These are phyloP conservation scores for Groenewaldozyma sp. DNA, from an alignment of 1,139 yeast genomes.

Conservation along the genomic window DNA sequence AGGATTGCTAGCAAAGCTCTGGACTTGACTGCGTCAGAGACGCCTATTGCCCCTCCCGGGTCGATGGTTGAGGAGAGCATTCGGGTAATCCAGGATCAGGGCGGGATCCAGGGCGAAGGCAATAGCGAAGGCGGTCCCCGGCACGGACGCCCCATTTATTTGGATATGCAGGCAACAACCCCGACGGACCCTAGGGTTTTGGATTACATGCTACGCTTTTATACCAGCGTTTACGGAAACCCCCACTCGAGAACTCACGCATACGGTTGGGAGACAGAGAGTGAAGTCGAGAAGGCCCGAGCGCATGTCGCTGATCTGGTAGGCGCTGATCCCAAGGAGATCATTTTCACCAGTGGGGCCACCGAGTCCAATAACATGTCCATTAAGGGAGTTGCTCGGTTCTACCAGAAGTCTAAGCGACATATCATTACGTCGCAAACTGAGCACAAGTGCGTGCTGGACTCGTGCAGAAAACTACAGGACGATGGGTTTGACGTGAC, in stretches of 20 bases:
- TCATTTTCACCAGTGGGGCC: constrained; percentile 95
- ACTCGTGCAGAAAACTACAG: constrained; percentile 88
- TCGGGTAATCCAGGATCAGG: constrained; percentile 13
- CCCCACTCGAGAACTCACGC: constrained; percentile 97
- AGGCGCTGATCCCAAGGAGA: constrained; percentile 93
- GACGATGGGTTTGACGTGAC: constrained; percentile 97
- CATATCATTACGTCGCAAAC: constrained; percentile 95
- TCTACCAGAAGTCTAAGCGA: constrained; percentile 78
- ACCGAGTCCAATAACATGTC: constrained; percentile 95
- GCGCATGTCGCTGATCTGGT: constrained; percentile 71
- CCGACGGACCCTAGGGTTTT: constrained; percentile 96
- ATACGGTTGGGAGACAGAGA: constrained; percentile 99
- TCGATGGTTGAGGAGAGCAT: constrained; percentile 18
- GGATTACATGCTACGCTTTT: constrained; percentile 86
- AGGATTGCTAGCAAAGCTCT: constrained; percentile 10
- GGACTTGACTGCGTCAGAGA: constrained; percentile 9
- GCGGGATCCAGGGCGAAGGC: constrained; percentile 11
- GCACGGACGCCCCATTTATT: constrained; percentile 64
- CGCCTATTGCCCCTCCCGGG: constrained; percentile 19
- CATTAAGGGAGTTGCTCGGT: constrained; percentile 89
- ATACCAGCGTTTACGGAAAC: constrained; percentile 91
- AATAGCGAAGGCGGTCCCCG: constrained; percentile 11
- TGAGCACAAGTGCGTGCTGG: constrained; percentile 96
- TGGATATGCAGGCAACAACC: constrained; percentile 96
- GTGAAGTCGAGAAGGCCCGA: constrained; percentile 83